phyloP scores from a whole-genome alignment of 306 rosid genomes.

The Ziziphus jujuba region DNA sequence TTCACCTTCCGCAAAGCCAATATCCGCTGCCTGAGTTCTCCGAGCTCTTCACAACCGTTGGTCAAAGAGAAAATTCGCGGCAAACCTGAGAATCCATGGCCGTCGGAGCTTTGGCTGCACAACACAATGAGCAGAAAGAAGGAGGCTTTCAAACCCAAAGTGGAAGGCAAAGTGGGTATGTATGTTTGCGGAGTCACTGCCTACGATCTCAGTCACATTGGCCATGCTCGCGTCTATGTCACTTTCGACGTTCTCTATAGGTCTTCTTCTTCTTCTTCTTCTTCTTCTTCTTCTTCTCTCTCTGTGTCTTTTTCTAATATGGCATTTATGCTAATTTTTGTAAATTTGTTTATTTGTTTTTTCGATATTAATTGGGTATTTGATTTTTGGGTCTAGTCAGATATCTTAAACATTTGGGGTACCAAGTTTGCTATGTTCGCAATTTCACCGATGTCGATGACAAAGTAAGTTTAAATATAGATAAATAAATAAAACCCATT shows the following conservation, averaged over 20 bases:
- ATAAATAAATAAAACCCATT: neutral
- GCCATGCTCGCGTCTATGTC: slow-evolving; percentile 95
- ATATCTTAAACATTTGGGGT: slow-evolving; percentile 90
- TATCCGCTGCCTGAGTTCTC: slow-evolving; percentile 36
- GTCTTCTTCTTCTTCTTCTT: slow-evolving; percentile 46
- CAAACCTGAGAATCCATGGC: slow-evolving; percentile 17
- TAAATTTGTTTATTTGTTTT: neutral
- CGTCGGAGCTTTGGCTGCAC: slow-evolving; percentile 67
- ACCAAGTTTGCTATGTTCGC: slow-evolving; percentile 77
- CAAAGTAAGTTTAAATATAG: slow-evolving; percentile 60
- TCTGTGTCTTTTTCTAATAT: neutral
- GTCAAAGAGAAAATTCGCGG: slow-evolving; percentile 10
- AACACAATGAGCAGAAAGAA: slow-evolving; percentile 78
- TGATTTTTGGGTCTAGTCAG: slow-evolving; percentile 66
- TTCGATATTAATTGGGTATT: slow-evolving; percentile 7
- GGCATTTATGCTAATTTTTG: neutral
- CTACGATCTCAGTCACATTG: slow-evolving; percentile 93
- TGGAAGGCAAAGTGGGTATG: slow-evolving; percentile 81
- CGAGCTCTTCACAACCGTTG: slow-evolving; percentile 42
- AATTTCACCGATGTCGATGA: slow-evolving; percentile 98
- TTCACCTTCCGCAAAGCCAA: slow-evolving; percentile 27
- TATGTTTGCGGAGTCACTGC: slow-evolving; percentile 97
- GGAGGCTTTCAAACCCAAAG: slow-evolving; percentile 68
- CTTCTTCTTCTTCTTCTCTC: slow-evolving; percentile 32
- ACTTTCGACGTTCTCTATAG: slow-evolving; percentile 91